Conservation (phyloP, 768 basidiomycete species). For the Leccinum disarticulatum region DNA sequence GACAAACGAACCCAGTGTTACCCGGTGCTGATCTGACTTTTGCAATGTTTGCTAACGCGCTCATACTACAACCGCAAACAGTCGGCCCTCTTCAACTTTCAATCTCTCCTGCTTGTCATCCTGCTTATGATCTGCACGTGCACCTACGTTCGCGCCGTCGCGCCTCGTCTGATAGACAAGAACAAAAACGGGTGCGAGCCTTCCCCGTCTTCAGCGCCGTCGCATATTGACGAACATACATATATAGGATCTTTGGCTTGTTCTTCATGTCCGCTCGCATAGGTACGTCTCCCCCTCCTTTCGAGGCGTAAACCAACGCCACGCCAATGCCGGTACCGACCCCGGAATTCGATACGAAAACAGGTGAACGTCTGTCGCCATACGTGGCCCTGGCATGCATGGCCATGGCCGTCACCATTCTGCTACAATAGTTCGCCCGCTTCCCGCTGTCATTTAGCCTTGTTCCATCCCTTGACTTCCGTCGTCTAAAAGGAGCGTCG, state of each 20-base stretch:
- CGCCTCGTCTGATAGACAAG: conserved; percentile 86
- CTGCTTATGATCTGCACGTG: conserved; percentile 95
- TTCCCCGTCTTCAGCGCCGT: neutral
- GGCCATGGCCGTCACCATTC: conserved; percentile 82
- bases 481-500: neutral
- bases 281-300: conserved; percentile 52
- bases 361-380: conserved; percentile 94
- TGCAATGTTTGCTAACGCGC: neutral
- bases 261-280: conserved; percentile 97
- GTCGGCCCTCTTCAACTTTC: conserved; percentile 98
- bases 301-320: neutral
- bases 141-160: conserved; percentile 89
- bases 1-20: neutral
- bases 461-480: neutral
- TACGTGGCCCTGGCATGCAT: conserved; percentile 94
- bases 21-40: neutral
- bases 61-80: conserved; percentile 25
- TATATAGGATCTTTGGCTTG: conserved; percentile 87
- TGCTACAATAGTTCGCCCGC: conserved; percentile 38
- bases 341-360: neutral
- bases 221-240: neutral
- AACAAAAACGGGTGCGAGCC: conserved; percentile 86
- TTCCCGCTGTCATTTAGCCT: neutral
- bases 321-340: neutral
- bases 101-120: conserved; percentile 90